Conservation (phyloP, 805 yeast genomes). For the Lipomyces spencermartinsiae region DNA sequence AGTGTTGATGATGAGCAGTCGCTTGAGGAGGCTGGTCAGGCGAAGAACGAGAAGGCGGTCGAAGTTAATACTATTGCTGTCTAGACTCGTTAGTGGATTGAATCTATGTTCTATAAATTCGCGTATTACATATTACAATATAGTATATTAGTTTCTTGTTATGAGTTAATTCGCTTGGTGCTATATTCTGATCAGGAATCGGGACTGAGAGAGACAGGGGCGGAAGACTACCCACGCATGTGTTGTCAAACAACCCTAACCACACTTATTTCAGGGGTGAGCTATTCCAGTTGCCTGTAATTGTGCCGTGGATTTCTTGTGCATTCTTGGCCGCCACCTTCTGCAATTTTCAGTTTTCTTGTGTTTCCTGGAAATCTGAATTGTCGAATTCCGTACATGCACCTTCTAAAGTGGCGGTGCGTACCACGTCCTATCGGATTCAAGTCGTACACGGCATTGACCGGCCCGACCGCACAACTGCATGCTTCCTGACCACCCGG, state of each 20-base stretch:
- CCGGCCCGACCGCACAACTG: background rate
- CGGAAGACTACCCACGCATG: no score
- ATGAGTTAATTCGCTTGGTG: no score
- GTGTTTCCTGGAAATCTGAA: background rate
- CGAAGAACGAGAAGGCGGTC: background rate
- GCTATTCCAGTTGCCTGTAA: no score
- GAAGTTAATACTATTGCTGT: background rate
- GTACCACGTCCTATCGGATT: background rate
- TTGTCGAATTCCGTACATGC: background rate
- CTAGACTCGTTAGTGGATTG: background rate
- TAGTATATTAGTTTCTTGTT: no score
- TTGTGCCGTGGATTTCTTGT: background rate
- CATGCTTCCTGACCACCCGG: background rate
- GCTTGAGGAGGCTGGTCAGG: background rate
- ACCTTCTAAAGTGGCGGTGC: background rate
- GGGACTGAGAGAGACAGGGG: no score
- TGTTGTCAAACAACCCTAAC: no score
- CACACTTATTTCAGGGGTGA: no score
- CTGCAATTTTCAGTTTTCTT: background rate
- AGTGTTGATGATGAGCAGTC: constrained; percentile 4
- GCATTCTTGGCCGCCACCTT: background rate
- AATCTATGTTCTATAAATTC: no score
- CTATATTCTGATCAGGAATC: no score
- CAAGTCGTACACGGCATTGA: background rate
- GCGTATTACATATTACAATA: no score